Evolutionary conservation across 441 rosid genomes (phyloP).

Genomic region (Dalechampia spathulata): DNA sequence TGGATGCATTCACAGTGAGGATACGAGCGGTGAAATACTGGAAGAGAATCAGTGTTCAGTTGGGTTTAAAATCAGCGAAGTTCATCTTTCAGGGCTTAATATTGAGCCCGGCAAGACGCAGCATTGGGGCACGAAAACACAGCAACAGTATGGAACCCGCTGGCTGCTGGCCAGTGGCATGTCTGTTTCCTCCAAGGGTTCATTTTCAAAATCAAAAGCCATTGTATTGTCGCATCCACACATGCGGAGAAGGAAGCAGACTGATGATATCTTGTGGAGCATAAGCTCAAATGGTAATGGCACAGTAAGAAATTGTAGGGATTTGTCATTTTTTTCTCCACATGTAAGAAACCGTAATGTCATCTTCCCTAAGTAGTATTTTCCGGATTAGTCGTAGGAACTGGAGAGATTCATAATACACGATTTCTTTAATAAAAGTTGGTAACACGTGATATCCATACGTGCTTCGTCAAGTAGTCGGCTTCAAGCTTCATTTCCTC

Average conservation of each 20-base stretch:
- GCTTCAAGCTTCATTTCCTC: too few relatives aligned
- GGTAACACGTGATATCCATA: too few relatives aligned
- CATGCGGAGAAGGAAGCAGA: conserved; percentile 16
- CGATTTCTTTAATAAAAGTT: too few relatives aligned
- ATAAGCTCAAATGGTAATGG: conserved; percentile 30
- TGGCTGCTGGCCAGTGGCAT: conserved; percentile 65
- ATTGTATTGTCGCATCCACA: conserved; percentile 30
- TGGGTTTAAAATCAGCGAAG: conserved; percentile 37
- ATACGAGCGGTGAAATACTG: not conserved
- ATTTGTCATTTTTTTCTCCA: conserved; percentile 19
- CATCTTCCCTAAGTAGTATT: conserved; percentile 31
- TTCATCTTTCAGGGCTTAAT: conserved; percentile 55
- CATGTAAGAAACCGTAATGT: conserved; percentile 49
- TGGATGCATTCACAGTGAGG: conserved; percentile 4
- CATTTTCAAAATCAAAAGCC: conserved; percentile 37
- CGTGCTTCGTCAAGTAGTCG: too few relatives aligned
- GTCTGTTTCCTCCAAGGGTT: conserved; percentile 30
- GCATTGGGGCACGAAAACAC: conserved; percentile 43
- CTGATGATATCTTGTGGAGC: conserved; percentile 51
- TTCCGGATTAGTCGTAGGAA: too few relatives aligned
- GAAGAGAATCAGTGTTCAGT: conserved; percentile 10
- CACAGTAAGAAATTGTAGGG: conserved; percentile 24
- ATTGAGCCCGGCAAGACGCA: conserved; percentile 29
- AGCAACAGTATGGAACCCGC: conserved; percentile 50
- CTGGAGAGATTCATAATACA: too few relatives aligned